Evolutionary conservation across 495 filamentous ascomycete species (phyloP).

Genomic region (Penicillium bovifimosum): DNA sequence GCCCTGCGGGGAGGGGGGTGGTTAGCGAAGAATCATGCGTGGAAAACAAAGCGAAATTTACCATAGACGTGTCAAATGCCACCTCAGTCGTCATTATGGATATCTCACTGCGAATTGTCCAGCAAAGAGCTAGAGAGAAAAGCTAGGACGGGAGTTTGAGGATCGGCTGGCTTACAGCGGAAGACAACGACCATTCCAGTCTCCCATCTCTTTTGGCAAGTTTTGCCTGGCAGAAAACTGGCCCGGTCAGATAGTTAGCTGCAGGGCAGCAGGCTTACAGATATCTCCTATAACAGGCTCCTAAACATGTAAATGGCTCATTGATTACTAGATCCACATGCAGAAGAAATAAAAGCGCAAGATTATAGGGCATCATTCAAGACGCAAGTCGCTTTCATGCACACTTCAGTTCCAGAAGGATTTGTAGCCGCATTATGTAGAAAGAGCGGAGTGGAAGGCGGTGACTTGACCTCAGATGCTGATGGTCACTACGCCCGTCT

Average conservation of each 20-base stretch:
- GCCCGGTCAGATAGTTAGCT: no score
- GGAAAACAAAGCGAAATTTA: slow-evolving; percentile 22
- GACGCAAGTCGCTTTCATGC: no score
- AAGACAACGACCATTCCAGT: background rate
- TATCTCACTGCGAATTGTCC: slow-evolving; percentile 1
- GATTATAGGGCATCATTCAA: no score
- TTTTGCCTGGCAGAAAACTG: background rate
- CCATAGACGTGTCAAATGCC: slow-evolving; percentile 76
- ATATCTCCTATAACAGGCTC: no score
- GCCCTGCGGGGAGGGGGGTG: slow-evolving; percentile 58
- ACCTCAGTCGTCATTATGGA: slow-evolving; percentile 67
- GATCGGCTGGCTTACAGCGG: background rate
- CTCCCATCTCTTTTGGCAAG: background rate
- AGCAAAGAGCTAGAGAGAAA: background rate
- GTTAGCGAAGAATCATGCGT: slow-evolving; percentile 14
- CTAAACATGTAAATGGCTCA: no score
- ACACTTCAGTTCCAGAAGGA: no score
- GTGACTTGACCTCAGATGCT: background rate
- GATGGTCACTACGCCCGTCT: background rate
- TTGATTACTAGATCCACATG: no score
- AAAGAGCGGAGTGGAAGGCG: background rate
- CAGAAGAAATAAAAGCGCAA: no score
- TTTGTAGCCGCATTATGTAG: background rate
- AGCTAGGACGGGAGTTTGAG: slow-evolving; percentile 9
- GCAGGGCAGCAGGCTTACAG: no score